Base-by-base conservation (phyloP, 331 rosid genomes). In the Acacia concinna region DNA sequence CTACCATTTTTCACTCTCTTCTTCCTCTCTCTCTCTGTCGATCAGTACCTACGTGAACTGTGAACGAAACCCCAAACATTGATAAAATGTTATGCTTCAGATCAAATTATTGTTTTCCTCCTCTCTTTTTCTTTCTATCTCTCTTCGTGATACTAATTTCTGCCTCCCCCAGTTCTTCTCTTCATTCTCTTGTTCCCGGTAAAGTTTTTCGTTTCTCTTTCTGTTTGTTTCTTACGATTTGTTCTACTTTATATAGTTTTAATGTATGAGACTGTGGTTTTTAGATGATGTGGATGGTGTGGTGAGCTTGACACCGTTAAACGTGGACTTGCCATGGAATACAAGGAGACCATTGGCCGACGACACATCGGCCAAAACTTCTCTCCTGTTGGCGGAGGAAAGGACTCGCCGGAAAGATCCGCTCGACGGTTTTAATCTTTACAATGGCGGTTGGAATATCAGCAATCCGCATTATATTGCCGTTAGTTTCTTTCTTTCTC, bases 371-470 rank as follows among this genome's bases (percentile, higher is more conserved):
- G 62, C 52, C 49, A 94, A 90, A 89, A 52, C 91, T 38, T 89
- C 97, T 75, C 43, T 96, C 77, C 54, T 91, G 35, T 84, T 96
- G 96, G 98, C 99, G 10, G 75, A 77, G 77, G 8, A 44, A 59
- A 84, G 98, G 60, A 91, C 98, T 4, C 44, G 57, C 4, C 83
- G 99, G 71, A 89, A 71, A 44, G 98, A 93, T 86, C 98, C 98
- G 38, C 78, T 76, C 28, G 77, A 91, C 20, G 23, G 67, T 47
- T 88, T 88, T 20, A 81, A 88, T n/a, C 83, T 44, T 65, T 96
- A 96, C 85, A 84, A 77, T 51, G 99, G 99, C 14, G 99, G 97
- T 78, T 96, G 98, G 98, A 91, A 96, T 73, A 90, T 96, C 80
- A 90, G 82, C 82, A 80, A 91, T 77, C 1, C 10, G 2, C 85